Conservation (phyloP, 1,284 basidiomycete genomes). For the Ganoderma sinense region DNA sequence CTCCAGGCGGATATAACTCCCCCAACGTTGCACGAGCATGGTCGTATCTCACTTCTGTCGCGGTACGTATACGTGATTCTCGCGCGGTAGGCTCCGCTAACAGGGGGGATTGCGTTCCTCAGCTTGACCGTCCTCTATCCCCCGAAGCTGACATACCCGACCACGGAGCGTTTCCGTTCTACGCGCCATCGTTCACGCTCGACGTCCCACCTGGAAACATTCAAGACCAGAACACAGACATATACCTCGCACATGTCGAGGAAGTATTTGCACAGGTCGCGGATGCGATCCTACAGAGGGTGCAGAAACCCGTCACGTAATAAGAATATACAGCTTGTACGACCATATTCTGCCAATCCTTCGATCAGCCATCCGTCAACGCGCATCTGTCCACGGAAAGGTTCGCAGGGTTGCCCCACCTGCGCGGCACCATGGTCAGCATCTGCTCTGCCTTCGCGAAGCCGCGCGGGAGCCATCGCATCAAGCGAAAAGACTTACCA, state of each 20-base stretch:
- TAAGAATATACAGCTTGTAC: conserved; percentile 12
- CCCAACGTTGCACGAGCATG: conserved; percentile 87
- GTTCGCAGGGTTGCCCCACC: conserved; percentile 42
- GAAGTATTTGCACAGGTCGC: conserved; percentile 11
- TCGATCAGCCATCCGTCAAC: neutral
- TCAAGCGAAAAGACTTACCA: conserved; percentile 30
- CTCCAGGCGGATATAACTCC: conserved; percentile 80
- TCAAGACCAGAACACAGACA: conserved; percentile 74
- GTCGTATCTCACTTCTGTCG: conserved; percentile 81
- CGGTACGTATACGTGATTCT: conserved; percentile 52
- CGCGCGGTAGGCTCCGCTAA: neutral
- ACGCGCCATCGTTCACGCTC: conserved; percentile 81
- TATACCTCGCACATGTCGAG: conserved; percentile 43
- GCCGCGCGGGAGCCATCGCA: neutral
- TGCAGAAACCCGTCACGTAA: neutral
- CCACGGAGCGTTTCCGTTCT: conserved; percentile 72
- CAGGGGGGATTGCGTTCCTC: conserved; percentile 1
- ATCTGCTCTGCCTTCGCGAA: too few species aligned
- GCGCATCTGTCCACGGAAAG: conserved; percentile 40
- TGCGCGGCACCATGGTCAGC: conserved; percentile 4
- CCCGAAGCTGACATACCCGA: conserved; percentile 75
- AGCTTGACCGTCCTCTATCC: conserved; percentile 63
- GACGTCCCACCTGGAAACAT: conserved; percentile 78
- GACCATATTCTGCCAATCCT: neutral
- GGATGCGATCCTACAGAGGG: conserved; percentile 8